A percentile compares a stretch with the other conserved stretches of the same genome.
Conservation (phyloP, 2,329 filamentous ascomycete genomes). For the Emericellopsis atlantica region DNA sequence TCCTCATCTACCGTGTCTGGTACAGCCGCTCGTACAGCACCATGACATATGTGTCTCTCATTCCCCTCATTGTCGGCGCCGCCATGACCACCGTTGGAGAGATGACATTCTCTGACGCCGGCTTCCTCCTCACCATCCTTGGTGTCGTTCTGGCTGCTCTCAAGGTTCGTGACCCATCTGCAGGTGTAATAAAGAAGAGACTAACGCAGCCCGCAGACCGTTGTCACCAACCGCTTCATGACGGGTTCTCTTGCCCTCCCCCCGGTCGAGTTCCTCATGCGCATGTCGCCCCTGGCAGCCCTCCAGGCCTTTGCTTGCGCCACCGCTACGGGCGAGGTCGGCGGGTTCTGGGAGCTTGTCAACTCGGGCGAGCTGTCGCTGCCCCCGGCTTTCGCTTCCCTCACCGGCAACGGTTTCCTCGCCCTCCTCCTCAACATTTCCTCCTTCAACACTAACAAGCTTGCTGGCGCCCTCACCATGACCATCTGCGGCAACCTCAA, state of each 20-base stretch:
- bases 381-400: constrained; percentile 22
- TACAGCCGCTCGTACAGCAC: constrained; percentile 41
- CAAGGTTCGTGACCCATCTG: constrained; percentile 27
- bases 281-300: constrained; percentile 49
- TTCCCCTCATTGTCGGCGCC: constrained; percentile 48
- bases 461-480: constrained; percentile 45
- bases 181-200: not conserved
- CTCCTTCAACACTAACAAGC: constrained; percentile 45
- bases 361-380: constrained; percentile 20
- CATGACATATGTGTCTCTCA: constrained; percentile 44
- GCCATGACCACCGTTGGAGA: constrained; percentile 48
- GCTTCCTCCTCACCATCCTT: constrained; percentile 40
- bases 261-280: constrained; percentile 46
- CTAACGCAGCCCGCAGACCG: constrained; percentile 24
- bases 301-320: constrained; percentile 41
- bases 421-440: constrained; percentile 44
- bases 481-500: constrained; percentile 47
- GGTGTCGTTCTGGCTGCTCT: constrained; percentile 40
- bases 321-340: constrained; percentile 37
- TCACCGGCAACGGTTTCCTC: constrained; percentile 38
- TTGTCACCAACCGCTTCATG: constrained; percentile 53
- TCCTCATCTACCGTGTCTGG: constrained; percentile 45
- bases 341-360: constrained; percentile 23
- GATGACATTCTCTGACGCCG: constrained; percentile 46
- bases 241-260: constrained; percentile 45